Base-by-base conservation (phyloP, 176 grass and related monocot genomes). In the Poa pratensis region DNA sequence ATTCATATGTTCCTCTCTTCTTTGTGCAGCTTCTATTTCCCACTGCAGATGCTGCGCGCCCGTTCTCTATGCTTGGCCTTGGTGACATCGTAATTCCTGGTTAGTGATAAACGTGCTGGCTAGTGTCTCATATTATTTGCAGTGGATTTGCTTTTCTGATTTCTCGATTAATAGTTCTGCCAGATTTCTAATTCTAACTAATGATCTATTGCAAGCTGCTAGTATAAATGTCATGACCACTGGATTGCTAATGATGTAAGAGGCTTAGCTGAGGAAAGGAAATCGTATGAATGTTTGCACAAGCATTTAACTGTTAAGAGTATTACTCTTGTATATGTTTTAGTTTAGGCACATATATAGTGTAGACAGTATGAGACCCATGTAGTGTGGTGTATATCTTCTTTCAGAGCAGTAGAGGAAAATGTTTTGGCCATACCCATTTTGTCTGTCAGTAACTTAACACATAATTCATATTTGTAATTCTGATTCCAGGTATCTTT, bases 1-100 rank as follows among this genome's bases (percentile, higher is more conserved):
- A 57, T 86, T 1, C 69, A 24, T 32, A 37, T 83, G 39, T 87
- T 19, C 9, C 28, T 78, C n/a, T 35, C 17, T 34, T 59, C 53
- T 39, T 15, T 77, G 18, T 39, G 39, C 79, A 97, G 96, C 91
- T 98, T 90, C 83, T 95, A 26, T 98, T 98, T 87, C 93, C 96
- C 73, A 95, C 93, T 3, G 50, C 91, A 90, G 87, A 98, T 94
- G 71, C 80, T 52, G 87, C 87, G 82, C 85, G 93, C 0, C 91
- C 96, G 0, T 95, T 94, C 81, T 95, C 91, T 58, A 94, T 98
- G 93, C 93, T 96, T 89, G 96, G 96, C 32, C 96, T 98, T 88
- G 96, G 93, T 57, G 96, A 99, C 81, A 99, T 99, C 73, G 90
- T 99, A 7, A 96, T 99, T 77, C 96, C 93, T 80, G 96, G 96